These are phyloP conservation scores for Orobanche coerulescens DNA, from an alignment of 257 asterid genomes.

Conservation along the genomic window DNA sequence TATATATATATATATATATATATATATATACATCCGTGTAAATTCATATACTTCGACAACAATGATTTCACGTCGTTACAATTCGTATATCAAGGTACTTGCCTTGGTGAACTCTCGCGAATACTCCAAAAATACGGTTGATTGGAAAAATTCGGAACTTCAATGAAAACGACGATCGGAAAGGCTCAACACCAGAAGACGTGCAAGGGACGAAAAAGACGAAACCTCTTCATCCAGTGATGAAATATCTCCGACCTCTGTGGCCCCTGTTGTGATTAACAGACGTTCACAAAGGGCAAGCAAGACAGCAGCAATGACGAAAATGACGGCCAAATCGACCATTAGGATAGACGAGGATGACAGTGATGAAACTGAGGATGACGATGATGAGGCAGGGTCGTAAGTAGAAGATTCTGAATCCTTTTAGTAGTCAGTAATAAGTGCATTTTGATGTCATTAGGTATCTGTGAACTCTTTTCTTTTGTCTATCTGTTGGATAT, in stretches of 20 bases:
- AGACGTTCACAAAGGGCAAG: constrained; percentile 82
- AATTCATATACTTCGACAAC: too few relatives aligned
- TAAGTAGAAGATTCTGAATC: constrained; percentile 53
- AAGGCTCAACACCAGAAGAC: too few relatives aligned
- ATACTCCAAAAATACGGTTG: too few relatives aligned
- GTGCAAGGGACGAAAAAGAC: constrained; percentile 35
- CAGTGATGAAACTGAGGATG: constrained; percentile 27
- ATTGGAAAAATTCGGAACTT: too few relatives aligned
- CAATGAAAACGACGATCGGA: too few relatives aligned
- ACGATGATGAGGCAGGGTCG: constrained; percentile 35
- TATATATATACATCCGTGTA: too few relatives aligned
- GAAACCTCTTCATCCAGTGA: constrained; percentile 63
- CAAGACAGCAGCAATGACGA: constrained; percentile 81
- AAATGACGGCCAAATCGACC: constrained; percentile 39
- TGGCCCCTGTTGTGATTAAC: constrained; percentile 45
- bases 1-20: too few relatives aligned
- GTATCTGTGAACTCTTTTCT: background rate
- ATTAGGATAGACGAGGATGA: constrained; percentile 49
- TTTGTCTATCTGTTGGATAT: background rate
- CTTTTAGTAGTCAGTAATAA: constrained; percentile 1
- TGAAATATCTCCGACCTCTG: constrained; percentile 54
- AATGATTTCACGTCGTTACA: too few relatives aligned
- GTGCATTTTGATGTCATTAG: constrained; percentile 1
- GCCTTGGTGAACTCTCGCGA: too few relatives aligned
- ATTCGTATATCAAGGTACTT: too few relatives aligned